These are phyloP conservation scores for Phytophthora citrophthora DNA, from an alignment of 352 stramenopile species.

Conservation along the genomic window DNA sequence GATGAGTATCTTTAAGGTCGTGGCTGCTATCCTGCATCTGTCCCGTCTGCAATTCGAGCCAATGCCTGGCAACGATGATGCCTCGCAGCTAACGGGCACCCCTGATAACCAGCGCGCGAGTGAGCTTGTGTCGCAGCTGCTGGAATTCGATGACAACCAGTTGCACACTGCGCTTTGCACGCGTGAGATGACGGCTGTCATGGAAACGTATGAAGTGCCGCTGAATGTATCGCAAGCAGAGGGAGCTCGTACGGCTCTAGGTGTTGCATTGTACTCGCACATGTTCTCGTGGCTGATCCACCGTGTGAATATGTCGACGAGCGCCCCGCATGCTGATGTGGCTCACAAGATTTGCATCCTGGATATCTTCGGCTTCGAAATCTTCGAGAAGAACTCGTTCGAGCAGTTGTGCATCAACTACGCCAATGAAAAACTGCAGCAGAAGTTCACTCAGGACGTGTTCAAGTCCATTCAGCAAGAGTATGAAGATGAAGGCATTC, in stretches of 20 bases:
- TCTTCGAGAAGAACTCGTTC: slow-evolving; percentile 96
- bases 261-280: slow-evolving; percentile 93
- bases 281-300: slow-evolving; percentile 97
- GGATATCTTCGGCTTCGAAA: slow-evolving; percentile 99
- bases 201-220: slow-evolving; percentile 85
- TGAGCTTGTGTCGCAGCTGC: slow-evolving; percentile 62
- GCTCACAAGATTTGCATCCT: slow-evolving; percentile 90
- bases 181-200: slow-evolving; percentile 83
- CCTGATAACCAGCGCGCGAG: slow-evolving; percentile 57
- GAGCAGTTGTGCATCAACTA: slow-evolving; percentile 98
- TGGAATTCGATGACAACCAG: slow-evolving; percentile 71
- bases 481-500: slow-evolving; percentile 96
- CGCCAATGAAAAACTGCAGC: slow-evolving; percentile 95
- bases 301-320: slow-evolving; percentile 83
- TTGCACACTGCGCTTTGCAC: slow-evolving; percentile 75
- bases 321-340: slow-evolving; percentile 53
- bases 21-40: slow-evolving; percentile 84
- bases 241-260: slow-evolving; percentile 75
- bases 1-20: slow-evolving; percentile 80
- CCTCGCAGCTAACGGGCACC: slow-evolving; percentile 61
- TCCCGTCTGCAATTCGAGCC: slow-evolving; percentile 74
- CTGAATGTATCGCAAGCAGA: slow-evolving; percentile 86
- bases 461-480: slow-evolving; percentile 96
- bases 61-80: slow-evolving; percentile 67
- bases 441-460: slow-evolving; percentile 94